Evolutionary conservation across 108 stramenopile species (phyloP), one percentile per base, ranked within the genome.

Genomic region (Halocafeteria seosinensis): DNA sequence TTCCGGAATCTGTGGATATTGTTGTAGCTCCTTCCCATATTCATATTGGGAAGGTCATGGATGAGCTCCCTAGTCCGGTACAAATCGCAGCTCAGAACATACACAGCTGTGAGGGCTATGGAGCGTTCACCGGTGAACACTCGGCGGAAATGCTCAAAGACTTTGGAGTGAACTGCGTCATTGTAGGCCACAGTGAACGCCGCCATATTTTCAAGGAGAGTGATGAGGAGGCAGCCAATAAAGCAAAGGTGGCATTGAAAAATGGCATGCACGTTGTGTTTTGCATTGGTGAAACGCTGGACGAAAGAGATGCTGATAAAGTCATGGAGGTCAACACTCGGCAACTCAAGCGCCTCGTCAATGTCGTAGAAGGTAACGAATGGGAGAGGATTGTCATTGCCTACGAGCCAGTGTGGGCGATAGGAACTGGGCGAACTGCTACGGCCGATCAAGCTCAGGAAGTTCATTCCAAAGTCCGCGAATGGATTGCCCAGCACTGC

Each of bases 381-480:
- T 94, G 91, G 92, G 76, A 72, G 35, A 85, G 78, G 69, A 87
- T 99, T 42, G 90, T 94, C 34, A 88, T 96, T 59, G 92, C 94
- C 5, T 95, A 92, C 66, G 88, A 92, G 75, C 87, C 88, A 33
- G 88, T 91, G 2, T 91, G 90, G 90, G 90, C 92, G 57, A 95
- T 95, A 66, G 95, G 95, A 65, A 99, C 97, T 32, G 97, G 97
- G 27, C 79, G 90, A 38, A 93, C 92, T n/a, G 97, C 97, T 55
- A 88, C 94, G 8, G 92, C 97, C 8, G 92, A 92, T 69, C 94
- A 97, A 91, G 98, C 98, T 1, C 94, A 99, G 71, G 98, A 95
- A 59, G 92, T 92, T 25, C 95, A 97, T 74, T 77, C 76, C 32
- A 69, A 72, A 26, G 97, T 99, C 70, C 92, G 98, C 52, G 65